phyloP scores from a whole-genome alignment of 495 filamentous ascomycete species.

The Hyphodiscus hymeniophilus region DNA sequence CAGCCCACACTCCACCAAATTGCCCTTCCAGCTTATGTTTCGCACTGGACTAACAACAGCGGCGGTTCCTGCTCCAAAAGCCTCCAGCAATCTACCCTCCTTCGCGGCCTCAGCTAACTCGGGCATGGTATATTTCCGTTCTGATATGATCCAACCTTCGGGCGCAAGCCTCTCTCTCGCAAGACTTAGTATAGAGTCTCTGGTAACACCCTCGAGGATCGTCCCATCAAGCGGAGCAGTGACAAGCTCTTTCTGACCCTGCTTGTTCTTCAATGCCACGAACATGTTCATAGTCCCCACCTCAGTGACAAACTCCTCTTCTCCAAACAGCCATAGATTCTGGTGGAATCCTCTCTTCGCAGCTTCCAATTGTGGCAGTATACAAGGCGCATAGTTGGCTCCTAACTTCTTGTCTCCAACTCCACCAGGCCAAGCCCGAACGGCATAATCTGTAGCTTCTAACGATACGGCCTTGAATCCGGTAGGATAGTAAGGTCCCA shows the following conservation, averaged over 20 bases:
- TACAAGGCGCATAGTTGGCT: conserved; percentile 96
- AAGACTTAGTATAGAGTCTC: conserved; percentile 77
- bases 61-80: conserved; percentile 89
- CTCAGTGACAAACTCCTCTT: conserved; percentile 91
- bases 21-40: conserved; percentile 74
- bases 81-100: conserved; percentile 83
- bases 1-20: conserved; percentile 70
- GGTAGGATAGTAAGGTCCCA: conserved; percentile 95
- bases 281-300: conserved; percentile 99
- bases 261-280: conserved; percentile 66
- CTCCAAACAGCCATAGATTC: conserved; percentile 94
- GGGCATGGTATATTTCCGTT: conserved; percentile 83
- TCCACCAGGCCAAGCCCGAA: conserved; percentile 95
- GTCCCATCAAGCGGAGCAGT: conserved; percentile 94
- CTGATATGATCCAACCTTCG: conserved; percentile 81
- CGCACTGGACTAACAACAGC: conserved; percentile 77
- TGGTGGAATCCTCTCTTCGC: conserved; percentile 89
- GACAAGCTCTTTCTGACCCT: conserved; percentile 79
- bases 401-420: conserved; percentile 97
- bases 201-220: conserved; percentile 90
- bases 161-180: conserved; percentile 72
- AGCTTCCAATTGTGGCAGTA: conserved; percentile 85
- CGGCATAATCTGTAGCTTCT: conserved; percentile 88
- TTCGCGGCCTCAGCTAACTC: conserved; percentile 70
- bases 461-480: conserved; percentile 95